A percentile compares a stretch with the other conserved stretches of the same genome.
These are phyloP conservation scores for Phytopythium kandeliae DNA, from an alignment of 352 stramenopile species.

Conservation along the genomic window DNA sequence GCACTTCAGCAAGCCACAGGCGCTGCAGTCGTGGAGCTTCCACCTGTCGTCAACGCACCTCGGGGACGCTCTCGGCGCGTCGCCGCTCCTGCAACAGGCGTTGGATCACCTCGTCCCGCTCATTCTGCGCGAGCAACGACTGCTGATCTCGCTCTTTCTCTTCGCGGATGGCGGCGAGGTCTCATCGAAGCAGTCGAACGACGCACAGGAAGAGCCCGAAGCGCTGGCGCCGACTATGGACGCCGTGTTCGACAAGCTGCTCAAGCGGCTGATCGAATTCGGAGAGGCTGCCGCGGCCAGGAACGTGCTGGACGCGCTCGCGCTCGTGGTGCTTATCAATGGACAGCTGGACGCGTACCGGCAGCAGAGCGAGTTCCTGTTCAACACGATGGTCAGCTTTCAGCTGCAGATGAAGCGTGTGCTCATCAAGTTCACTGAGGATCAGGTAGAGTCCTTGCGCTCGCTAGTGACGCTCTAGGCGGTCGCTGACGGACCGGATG, in stretches of 20 bases:
- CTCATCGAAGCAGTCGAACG: not conserved
- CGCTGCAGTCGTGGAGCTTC: slow-evolving; percentile 59
- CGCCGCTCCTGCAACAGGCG: slow-evolving; percentile 59
- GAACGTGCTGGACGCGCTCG: slow-evolving; percentile 65
- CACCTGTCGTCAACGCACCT: slow-evolving; percentile 56
- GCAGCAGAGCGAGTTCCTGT: slow-evolving; percentile 53
- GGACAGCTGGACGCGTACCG: slow-evolving; percentile 33
- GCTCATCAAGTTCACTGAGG: slow-evolving; percentile 76
- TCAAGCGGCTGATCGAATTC: slow-evolving; percentile 68
- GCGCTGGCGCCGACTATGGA: slow-evolving; percentile 59
- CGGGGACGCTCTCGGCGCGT: slow-evolving; percentile 41
- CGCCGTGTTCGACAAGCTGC: slow-evolving; percentile 61
- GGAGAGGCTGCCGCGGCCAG: slow-evolving; percentile 43
- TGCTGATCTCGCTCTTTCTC: slow-evolving; percentile 46
- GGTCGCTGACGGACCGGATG: not conserved
- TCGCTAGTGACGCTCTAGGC: not conserved
- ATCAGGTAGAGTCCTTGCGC: slow-evolving; percentile 24
- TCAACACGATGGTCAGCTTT: slow-evolving; percentile 68
- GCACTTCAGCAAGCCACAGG: slow-evolving; percentile 51
- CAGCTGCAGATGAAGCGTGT: slow-evolving; percentile 76
- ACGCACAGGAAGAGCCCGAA: slow-evolving; percentile 22
- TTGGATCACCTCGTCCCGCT: slow-evolving; percentile 62
- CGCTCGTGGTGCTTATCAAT: slow-evolving; percentile 50
- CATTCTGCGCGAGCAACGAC: slow-evolving; percentile 38
- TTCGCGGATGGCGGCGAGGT: slow-evolving; percentile 9